These are phyloP conservation scores for Phlyctochytrium planicorne DNA, from an alignment of 192 early-diverging fungal species.

Conservation along the genomic window DNA sequence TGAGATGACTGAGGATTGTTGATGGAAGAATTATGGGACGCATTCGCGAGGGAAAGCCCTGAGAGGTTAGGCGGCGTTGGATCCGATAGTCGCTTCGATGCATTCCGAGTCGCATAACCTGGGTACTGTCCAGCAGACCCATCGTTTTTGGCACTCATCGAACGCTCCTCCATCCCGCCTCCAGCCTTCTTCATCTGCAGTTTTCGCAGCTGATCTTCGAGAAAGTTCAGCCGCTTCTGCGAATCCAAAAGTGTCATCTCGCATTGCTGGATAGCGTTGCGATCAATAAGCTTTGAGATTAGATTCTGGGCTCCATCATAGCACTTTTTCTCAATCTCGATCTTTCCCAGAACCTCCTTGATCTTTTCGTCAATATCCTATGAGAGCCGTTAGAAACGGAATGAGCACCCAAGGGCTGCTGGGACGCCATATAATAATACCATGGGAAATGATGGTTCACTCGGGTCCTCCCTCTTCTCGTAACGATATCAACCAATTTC, in stretches of 20 bases:
- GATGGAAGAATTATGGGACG: background rate
- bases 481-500: too few species aligned
- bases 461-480: too few species aligned
- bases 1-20: background rate
- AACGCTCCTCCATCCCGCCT: constrained; percentile 10
- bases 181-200: constrained; percentile 26
- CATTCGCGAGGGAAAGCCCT: background rate
- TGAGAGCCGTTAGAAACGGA: too few species aligned
- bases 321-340: constrained; percentile 71
- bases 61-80: background rate
- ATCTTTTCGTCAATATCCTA: constrained; percentile 64
- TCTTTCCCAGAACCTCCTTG: constrained; percentile 64
- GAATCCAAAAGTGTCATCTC: constrained; percentile 52
- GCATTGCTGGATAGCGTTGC: constrained; percentile 70
- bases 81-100: background rate
- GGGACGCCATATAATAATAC: too few species aligned
- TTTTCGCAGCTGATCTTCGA: constrained; percentile 35
- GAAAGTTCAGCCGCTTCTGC: constrained; percentile 38
- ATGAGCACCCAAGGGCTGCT: too few species aligned
- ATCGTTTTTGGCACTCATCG: background rate
- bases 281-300: constrained; percentile 69
- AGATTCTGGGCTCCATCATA: constrained; percentile 72
- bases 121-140: background rate
- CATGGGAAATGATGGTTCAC: too few species aligned
- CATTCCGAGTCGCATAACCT: background rate